Evolutionary conservation across 352 stramenopile genomes (phyloP), one percentile per base, ranked within the genome.

Genomic region (Phytophthora brassicae): DNA sequence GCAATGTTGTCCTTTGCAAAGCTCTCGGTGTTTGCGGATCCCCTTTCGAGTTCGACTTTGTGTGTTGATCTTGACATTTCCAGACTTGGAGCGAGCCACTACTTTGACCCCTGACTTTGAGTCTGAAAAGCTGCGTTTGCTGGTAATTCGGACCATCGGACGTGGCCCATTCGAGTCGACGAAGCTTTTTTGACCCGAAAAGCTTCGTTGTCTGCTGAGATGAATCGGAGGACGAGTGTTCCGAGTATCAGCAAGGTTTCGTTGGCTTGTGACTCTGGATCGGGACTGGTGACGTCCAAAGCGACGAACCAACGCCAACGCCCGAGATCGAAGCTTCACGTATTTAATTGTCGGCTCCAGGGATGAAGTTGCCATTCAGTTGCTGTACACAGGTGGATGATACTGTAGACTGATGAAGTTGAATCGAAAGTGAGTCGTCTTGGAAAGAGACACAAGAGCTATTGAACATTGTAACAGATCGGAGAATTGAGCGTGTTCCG

Each of bases 241-340:
- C n/a, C 20, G 22, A 12, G 44, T 56, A 36, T 60, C 45, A 1
- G 24, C 26, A 16, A 59, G 63, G 35, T 50, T 67, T n/a, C 38
- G 36, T 56, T 45, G 57, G 26, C 44, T 70, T 20, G 49, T 26
- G 3, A 44, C 49, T 46, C 44, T 24, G 6, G 48, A 29, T 36
- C 17, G 41, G 11, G n/a, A n/a, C n/a, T 23, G 63, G 29, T 63
- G 56, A 17, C 63, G 44, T 35, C 63, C 63, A 43, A 71, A 60
- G 17, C 52, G 64, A 44, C 64, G 64, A 23, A 67, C 38, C n/a
- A 67, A 71, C 16, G 64, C 64, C 38, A 71, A 55, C 3, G 64
- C 64, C 22, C 64, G 50, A 16, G 63, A 60, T 38, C 64, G 57
- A 23, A 71, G 51, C 57, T 71, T 67, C 39, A 59, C 52, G 19